Conservation (phyloP, 768 basidiomycete genomes). For the Tephrocybe sp. region DNA sequence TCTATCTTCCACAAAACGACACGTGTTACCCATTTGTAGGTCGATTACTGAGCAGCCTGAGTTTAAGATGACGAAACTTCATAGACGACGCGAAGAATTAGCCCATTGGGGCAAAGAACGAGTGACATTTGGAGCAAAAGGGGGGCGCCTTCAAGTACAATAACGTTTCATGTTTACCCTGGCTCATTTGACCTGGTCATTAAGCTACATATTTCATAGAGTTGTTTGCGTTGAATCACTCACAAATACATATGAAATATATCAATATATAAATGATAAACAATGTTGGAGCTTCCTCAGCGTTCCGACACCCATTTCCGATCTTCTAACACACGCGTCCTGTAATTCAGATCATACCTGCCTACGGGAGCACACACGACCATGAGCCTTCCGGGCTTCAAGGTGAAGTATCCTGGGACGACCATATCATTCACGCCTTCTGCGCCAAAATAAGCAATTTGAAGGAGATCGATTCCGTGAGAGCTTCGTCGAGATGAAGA, state of each 20-base stretch:
- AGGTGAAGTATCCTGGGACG: no score
- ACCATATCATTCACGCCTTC: neutral
- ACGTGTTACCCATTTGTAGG: neutral
- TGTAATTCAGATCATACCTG: no score
- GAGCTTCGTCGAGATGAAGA: no score
- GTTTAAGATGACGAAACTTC: neutral
- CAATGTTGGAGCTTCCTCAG: neutral
- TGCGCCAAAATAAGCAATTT: neutral
- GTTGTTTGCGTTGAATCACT: conserved; percentile 5
- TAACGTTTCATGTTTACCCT: conserved; percentile 1
- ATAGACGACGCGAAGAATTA: conserved; percentile 16
- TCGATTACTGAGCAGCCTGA: neutral
- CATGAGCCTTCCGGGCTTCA: no score
- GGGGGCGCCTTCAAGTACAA: neutral
- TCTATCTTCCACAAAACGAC: neutral
- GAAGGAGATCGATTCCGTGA: no score
- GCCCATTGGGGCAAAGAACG: conserved; percentile 18
- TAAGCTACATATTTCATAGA: neutral
- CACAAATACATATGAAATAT: neutral
- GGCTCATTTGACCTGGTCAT: neutral
- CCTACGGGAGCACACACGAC: no score
- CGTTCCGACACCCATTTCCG: no score
- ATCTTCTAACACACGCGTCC: no score
- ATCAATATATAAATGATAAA: neutral
- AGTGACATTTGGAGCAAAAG: conserved; percentile 13